Evolutionary conservation across 306 rosid genomes (phyloP).

Genomic region (Betula pendula): DNA sequence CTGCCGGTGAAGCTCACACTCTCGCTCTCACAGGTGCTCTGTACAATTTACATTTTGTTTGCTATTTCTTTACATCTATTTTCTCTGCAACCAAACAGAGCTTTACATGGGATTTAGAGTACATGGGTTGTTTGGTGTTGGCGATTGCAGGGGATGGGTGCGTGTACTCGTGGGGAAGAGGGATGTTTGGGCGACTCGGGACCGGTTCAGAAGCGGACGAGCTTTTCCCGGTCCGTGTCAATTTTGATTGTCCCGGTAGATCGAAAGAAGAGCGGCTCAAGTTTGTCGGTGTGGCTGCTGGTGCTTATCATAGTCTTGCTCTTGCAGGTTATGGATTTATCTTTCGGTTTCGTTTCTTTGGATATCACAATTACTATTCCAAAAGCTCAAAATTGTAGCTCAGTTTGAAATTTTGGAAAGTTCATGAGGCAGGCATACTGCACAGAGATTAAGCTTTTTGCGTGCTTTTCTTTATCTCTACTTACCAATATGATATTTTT

Average conservation of each 20-base stretch:
- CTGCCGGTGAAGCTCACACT: slow-evolving; percentile 63
- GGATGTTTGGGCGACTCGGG: slow-evolving; percentile 88
- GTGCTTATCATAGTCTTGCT: slow-evolving; percentile 92
- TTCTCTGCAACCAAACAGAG: not conserved
- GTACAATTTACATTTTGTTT: not conserved
- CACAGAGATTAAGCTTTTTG: not conserved
- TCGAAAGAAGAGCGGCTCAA: slow-evolving; percentile 31
- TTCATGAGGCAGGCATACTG: not conserved
- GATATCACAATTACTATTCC: no score
- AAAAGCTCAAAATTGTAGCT: no score
- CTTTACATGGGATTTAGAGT: not conserved
- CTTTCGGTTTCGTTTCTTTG: no score
- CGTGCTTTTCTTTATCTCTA: not conserved
- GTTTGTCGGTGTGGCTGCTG: slow-evolving; percentile 73
- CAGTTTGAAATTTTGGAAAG: not conserved
- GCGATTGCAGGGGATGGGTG: slow-evolving; percentile 62
- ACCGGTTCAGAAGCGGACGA: slow-evolving; percentile 63
- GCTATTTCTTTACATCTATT: no score
- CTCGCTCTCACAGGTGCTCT: slow-evolving; percentile 47
- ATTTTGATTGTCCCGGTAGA: slow-evolving; percentile 37
- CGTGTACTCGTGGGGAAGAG: slow-evolving; percentile 91
- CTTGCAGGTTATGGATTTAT: slow-evolving; percentile 54
- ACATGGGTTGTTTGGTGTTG: slow-evolving; percentile 13
- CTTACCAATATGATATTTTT: not conserved
- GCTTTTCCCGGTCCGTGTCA: slow-evolving; percentile 54